phyloP scores from a whole-genome alignment of 2,329 filamentous ascomycete species.

The Trichoderma endophyticum region DNA sequence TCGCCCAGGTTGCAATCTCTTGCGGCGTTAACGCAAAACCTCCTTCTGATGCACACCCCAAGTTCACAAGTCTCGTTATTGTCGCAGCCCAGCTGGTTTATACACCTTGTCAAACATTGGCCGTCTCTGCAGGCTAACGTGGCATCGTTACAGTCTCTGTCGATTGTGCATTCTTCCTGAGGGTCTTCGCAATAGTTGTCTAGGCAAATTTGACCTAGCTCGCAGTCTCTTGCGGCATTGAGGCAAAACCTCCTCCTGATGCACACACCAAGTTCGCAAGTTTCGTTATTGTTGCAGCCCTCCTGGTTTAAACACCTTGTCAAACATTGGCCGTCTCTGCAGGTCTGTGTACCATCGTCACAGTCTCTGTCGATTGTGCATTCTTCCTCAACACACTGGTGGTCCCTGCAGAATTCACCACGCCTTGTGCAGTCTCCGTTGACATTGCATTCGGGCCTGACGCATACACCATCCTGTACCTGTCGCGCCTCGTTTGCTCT shows the following conservation, averaged over 20 bases:
- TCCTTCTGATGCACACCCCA: neutral
- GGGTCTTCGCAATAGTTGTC: neutral
- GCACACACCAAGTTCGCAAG: neutral
- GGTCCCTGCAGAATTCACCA: neutral
- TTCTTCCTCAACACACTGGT: neutral
- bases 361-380: neutral
- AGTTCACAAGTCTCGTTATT: neutral
- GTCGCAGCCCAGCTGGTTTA: neutral
- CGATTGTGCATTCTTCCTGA: neutral
- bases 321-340: neutral
- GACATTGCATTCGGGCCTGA: neutral
- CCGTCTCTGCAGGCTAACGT: too few species aligned
- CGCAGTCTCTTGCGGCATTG: neutral
- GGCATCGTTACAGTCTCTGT: neutral
- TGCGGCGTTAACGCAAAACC: neutral
- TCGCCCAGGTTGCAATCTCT: neutral
- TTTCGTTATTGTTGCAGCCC: neutral
- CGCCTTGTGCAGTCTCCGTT: neutral
- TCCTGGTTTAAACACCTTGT: neutral
- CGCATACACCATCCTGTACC: neutral
- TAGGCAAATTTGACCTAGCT: neutral
- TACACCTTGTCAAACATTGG: too few species aligned
- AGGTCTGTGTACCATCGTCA: neutral
- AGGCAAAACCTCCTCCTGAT: neutral
- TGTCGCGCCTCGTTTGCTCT: neutral